These are phyloP conservation scores for Tricholoma sp. DNA, from an alignment of 768 basidiomycete species.

Conservation along the genomic window DNA sequence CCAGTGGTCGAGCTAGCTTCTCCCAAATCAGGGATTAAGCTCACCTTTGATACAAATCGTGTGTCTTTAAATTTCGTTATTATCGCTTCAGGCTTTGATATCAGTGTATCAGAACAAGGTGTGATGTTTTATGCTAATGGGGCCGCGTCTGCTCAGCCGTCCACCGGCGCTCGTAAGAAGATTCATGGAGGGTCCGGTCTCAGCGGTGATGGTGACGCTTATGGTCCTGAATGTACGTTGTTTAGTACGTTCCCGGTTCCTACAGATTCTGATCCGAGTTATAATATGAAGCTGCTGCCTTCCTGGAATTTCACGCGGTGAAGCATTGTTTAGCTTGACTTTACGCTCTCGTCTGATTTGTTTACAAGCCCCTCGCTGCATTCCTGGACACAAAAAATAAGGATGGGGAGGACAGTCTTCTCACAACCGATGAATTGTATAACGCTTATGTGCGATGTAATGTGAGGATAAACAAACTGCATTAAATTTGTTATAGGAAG, in stretches of 20 bases:
- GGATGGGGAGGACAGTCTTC: conserved; percentile 55
- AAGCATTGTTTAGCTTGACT: conserved; percentile 3
- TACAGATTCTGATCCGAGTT: not conserved
- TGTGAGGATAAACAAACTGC: conserved; percentile 28
- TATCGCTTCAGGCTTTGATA: not conserved
- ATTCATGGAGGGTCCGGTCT: conserved; percentile 72
- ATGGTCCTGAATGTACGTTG: conserved; percentile 49
- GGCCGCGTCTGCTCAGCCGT: conserved; percentile 37
- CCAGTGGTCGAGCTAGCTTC: conserved; percentile 52
- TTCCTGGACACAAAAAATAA: conserved; percentile 57
- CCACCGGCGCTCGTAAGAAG: conserved; percentile 56
- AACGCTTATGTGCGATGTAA: conserved; percentile 64
- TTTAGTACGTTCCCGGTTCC: not conserved
- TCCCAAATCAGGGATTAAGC: conserved; percentile 50
- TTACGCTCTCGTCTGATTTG: conserved; percentile 3
- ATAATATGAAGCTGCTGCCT: conserved; percentile 45
- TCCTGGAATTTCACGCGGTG: conserved; percentile 67
- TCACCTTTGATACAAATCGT: conserved; percentile 71
- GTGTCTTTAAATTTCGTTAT: conserved; percentile 22
- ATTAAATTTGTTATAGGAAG: not conserved
- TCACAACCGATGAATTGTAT: conserved; percentile 69
- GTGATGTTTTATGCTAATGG: conserved; percentile 73
- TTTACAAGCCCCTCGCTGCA: conserved; percentile 49
- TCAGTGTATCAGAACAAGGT: conserved; percentile 48
- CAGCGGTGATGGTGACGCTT: conserved; percentile 49